These are phyloP conservation scores for Begonia masoniana DNA, from an alignment of 306 rosid genomes.

Conservation along the genomic window DNA sequence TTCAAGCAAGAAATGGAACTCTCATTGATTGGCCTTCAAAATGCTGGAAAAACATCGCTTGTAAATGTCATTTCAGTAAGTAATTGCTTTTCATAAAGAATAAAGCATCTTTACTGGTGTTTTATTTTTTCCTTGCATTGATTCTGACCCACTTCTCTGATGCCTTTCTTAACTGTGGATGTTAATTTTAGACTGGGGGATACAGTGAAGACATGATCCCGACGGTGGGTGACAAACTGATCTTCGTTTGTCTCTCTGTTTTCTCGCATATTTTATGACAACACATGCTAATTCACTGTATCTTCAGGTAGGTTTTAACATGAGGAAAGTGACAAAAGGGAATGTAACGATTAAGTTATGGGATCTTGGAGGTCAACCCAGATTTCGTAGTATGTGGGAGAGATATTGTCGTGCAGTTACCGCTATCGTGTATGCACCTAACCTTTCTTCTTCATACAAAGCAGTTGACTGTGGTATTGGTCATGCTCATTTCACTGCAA, in stretches of 20 bases:
- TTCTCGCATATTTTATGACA: not conserved
- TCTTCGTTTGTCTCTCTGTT: too few species aligned
- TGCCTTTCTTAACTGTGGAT: constrained; percentile 10
- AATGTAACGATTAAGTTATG: constrained; percentile 54
- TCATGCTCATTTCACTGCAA: not conserved
- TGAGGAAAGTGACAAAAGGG: constrained; percentile 63
- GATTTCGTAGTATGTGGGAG: constrained; percentile 73
- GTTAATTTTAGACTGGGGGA: constrained; percentile 41
- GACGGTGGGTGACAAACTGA: constrained; percentile 19
- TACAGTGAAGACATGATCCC: constrained; percentile 71
- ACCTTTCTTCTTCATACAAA: not conserved
- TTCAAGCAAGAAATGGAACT: constrained; percentile 77
- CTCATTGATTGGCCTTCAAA: constrained; percentile 60
- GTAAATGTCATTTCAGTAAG: constrained; percentile 67
- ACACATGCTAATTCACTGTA: constrained; percentile 1
- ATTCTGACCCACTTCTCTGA: constrained; percentile 5
- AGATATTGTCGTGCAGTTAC: constrained; percentile 68
- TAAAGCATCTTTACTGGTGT: not conserved
- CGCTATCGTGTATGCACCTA: constrained; percentile 37
- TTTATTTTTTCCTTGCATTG: constrained; percentile 1
- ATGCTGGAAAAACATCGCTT: constrained; percentile 69
- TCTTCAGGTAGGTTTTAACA: constrained; percentile 62
- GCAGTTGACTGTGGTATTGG: not conserved
- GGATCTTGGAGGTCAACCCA: constrained; percentile 73
- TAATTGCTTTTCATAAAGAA: not conserved